Conservation (phyloP, 2,329 filamentous ascomycete species). For the Aureobasidium sp. region DNA sequence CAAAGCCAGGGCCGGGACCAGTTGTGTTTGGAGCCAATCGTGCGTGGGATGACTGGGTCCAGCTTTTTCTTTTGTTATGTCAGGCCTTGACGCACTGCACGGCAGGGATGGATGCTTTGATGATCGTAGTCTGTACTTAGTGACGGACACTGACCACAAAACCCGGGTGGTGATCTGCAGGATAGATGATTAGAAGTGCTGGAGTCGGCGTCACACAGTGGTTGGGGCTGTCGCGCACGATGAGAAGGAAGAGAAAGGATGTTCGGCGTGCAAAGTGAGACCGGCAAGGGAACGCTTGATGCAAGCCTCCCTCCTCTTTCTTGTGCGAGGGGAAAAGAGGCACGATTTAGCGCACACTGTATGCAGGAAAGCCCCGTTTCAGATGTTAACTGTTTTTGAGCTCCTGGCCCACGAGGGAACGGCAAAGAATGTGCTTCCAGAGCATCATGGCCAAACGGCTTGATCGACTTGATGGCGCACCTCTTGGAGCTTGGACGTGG, state of each 20-base stretch:
- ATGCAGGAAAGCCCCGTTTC: conserved; percentile 15
- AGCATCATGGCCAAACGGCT: conserved; percentile 12
- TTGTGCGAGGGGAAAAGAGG: conserved; percentile 12
- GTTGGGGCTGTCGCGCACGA: conserved; percentile 8
- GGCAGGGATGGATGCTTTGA: conserved; percentile 12
- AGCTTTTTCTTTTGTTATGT: background rate
- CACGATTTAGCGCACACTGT: conserved; percentile 13
- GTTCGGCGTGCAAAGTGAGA: conserved; percentile 11
- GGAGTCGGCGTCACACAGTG: conserved; percentile 10
- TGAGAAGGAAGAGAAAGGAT: conserved; percentile 6
- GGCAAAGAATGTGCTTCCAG: conserved; percentile 1
- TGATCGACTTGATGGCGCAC: conserved; percentile 13
- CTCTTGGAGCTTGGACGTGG: conserved; percentile 6
- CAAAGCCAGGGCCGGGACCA: background rate
- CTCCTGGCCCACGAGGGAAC: conserved; percentile 3
- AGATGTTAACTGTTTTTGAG: conserved; percentile 10
- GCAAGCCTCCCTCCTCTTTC: conserved; percentile 9
- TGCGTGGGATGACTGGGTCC: background rate
- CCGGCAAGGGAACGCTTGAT: conserved; percentile 11
- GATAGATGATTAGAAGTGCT: conserved; percentile 3
- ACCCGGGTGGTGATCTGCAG: conserved; percentile 12
- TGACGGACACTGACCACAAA: conserved; percentile 6
- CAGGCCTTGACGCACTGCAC: conserved; percentile 13
- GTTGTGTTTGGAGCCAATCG: conserved; percentile 1
- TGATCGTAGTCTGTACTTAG: conserved; percentile 13